phyloP scores from a whole-genome alignment of 108 stramenopile genomes.

The Skeletonema tropicum region DNA sequence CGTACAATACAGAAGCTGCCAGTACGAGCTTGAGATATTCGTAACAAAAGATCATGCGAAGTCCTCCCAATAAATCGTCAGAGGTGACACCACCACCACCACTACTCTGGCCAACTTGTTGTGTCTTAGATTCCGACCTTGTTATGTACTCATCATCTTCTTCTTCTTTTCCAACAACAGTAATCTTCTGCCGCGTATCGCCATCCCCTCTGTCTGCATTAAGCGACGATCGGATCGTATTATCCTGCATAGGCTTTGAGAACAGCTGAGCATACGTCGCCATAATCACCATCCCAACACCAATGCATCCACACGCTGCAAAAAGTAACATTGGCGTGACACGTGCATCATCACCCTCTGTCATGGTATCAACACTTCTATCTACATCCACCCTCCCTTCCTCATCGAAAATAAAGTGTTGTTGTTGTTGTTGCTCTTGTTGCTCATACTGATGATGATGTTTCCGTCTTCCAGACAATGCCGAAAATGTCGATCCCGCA shows the following conservation, averaged over 20 bases:
- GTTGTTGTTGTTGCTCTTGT: neutral
- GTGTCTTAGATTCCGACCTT: neutral
- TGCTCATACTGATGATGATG: neutral
- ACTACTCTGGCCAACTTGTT: neutral
- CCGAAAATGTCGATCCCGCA: slow-evolving; percentile 79
- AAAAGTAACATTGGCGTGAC: slow-evolving; percentile 47
- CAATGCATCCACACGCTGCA: slow-evolving; percentile 43
- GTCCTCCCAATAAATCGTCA: slow-evolving; percentile 64
- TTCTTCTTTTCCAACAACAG: neutral
- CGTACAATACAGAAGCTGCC: slow-evolving; percentile 94
- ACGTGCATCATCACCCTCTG: slow-evolving; percentile 46
- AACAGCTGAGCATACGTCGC: slow-evolving; percentile 33
- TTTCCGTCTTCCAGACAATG: slow-evolving; percentile 34
- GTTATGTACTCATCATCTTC: neutral
- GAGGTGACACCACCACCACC: slow-evolving; percentile 11
- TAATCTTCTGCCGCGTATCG: slow-evolving; percentile 4
- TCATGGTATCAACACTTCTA: neutral
- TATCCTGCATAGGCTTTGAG: slow-evolving; percentile 25
- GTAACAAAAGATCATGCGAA: slow-evolving; percentile 82
- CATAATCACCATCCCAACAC: slow-evolving; percentile 33
- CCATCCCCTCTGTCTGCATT: neutral
- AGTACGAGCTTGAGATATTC: slow-evolving; percentile 91
- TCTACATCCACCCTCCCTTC: slow-evolving; percentile 12
- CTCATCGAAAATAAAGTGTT: slow-evolving; percentile 9
- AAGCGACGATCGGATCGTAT: neutral